A percentile compares a stretch with the other conserved stretches of the same genome.
These are phyloP conservation scores for Secale cereale DNA, from an alignment of 176 grass and related monocot genomes.

Conservation along the genomic window DNA sequence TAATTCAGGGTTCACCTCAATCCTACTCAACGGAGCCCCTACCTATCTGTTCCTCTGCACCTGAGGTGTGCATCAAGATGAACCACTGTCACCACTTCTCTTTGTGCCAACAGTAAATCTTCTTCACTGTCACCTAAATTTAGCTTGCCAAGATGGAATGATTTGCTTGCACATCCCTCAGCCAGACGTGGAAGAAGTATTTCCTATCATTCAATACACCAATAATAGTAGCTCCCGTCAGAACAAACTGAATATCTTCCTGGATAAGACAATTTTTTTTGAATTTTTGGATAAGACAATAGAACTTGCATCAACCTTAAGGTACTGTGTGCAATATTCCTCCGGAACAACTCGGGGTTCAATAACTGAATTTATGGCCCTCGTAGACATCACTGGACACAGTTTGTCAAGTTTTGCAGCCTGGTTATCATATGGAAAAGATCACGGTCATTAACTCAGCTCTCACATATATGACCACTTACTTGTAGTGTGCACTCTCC, in stretches of 20 bases:
- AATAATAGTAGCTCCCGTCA: not conserved
- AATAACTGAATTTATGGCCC: not conserved
- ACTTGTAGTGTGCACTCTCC: not conserved
- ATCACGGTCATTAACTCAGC: not conserved
- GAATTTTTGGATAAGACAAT: not conserved
- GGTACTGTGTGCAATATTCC: not conserved
- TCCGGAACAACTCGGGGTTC: not conserved
- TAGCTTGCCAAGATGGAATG: no score
- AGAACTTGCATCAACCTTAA: not conserved
- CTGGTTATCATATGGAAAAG: not conserved
- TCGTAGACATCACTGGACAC: no score
- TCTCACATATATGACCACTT: not conserved
- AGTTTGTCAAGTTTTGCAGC: no score
- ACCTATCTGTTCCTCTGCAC: not conserved
- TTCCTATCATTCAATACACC: not conserved
- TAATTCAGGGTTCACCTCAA: not conserved
- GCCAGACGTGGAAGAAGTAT: no score
- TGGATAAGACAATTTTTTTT: not conserved
- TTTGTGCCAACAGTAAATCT: not conserved
- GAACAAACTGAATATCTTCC: not conserved
- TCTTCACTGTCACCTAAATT: not conserved
- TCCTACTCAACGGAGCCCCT: not conserved
- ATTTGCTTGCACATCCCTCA: no score
- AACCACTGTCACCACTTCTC: not conserved
- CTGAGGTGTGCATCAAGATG: not conserved